Evolutionary conservation across 257 asterid genomes (phyloP).

Genomic region (Lycium barbarum): DNA sequence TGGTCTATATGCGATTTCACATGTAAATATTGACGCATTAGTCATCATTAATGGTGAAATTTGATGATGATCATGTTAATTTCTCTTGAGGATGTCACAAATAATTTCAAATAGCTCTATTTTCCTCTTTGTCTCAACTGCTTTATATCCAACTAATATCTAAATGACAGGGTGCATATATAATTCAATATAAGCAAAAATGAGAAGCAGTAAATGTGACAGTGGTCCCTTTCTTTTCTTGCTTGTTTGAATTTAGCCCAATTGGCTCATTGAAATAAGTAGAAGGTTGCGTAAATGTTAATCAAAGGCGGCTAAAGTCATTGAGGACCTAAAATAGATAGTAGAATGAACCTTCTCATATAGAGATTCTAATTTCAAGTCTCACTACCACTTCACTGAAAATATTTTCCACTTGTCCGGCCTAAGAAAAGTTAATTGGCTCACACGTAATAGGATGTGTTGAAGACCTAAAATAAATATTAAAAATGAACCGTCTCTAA

Average conservation of each 20-base stretch:
- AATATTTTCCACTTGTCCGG: neutral
- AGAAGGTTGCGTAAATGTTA: neutral
- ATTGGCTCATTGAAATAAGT: neutral
- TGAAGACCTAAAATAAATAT: neutral
- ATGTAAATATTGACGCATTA: neutral
- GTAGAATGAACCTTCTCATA: neutral
- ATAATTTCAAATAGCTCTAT: neutral
- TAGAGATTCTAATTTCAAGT: neutral
- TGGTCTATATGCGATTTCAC: neutral
- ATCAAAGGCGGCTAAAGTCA: neutral
- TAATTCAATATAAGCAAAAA: neutral
- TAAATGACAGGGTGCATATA: neutral
- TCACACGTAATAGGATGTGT: neutral
- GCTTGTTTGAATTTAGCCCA: neutral
- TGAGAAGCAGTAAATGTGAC: neutral
- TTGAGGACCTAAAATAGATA: neutral
- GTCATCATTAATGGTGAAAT: neutral
- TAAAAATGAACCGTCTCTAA: neutral
- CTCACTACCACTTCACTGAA: neutral
- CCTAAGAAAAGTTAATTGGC: neutral
- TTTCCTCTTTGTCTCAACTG: neutral
- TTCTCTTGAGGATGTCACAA: neutral
- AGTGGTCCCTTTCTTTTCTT: neutral
- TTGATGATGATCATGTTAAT: neutral
- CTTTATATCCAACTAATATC: neutral